Conservation (phyloP, 2,329 filamentous ascomycete genomes). For the Didymella glomerata region DNA sequence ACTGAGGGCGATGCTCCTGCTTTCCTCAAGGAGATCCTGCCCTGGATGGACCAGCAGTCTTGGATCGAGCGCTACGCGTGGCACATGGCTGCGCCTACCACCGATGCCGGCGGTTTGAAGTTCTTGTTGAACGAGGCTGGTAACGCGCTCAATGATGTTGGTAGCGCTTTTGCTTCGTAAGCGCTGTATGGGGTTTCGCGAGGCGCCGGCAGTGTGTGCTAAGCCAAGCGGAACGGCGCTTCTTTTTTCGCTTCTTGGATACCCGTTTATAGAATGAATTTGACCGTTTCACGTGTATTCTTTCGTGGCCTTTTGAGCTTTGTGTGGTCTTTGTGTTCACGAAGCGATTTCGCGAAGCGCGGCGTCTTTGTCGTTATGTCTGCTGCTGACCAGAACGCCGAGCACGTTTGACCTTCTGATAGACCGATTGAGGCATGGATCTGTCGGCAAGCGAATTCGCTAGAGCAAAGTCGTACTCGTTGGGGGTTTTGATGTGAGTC, state of each 20-base stretch:
- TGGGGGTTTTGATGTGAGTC: no score
- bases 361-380: no score
- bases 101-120: constrained; percentile 25
- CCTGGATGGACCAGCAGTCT: constrained; percentile 45
- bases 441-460: no score
- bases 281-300: not conserved
- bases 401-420: no score
- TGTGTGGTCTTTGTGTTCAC: not conserved
- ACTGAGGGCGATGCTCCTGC: constrained; percentile 33
- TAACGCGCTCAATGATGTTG: constrained; percentile 31
- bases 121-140: constrained; percentile 33
- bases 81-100: constrained; percentile 37
- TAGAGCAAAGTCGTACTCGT: no score
- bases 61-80: constrained; percentile 50
- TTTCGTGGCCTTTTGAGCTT: not conserved
- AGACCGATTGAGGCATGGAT: no score
- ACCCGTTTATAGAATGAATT: constrained; percentile 23
- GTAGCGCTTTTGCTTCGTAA: constrained; percentile 21
- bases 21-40: constrained; percentile 46
- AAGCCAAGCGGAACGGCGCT: constrained; percentile 5
- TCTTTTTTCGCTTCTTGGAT: constrained; percentile 15
- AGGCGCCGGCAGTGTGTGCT: no score
- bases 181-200: not conserved
- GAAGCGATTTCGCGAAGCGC: not conserved
- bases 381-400: no score